These are phyloP conservation scores for Ichthyophthirius multifiliis DNA, from an alignment of 169 alveolate genomes.

Conservation along the genomic window DNA sequence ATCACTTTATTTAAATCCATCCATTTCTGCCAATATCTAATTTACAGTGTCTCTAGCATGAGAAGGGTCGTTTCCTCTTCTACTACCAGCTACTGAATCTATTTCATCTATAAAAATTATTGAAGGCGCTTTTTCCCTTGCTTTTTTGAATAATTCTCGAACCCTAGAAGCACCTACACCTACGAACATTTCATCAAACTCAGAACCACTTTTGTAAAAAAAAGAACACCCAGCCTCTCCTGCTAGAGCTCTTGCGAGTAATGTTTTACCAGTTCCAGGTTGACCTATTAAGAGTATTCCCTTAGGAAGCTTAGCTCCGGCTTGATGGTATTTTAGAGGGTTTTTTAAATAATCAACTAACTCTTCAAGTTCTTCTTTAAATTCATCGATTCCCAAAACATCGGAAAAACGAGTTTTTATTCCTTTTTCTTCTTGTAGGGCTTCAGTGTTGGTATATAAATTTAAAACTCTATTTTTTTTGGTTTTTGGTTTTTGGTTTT, in stretches of 20 bases:
- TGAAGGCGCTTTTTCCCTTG: constrained; percentile 75
- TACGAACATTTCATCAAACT: constrained; percentile 73
- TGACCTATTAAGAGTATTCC: constrained; percentile 73
- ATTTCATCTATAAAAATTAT: constrained; percentile 84
- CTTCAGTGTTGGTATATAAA: too few relatives aligned
- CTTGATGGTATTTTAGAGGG: constrained; percentile 67
- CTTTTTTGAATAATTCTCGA: constrained; percentile 74
- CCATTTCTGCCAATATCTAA: constrained; percentile 74
- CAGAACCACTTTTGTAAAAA: constrained; percentile 63
- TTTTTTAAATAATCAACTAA: constrained; percentile 79
- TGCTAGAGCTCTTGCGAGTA: constrained; percentile 74
- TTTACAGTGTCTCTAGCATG: constrained; percentile 72
- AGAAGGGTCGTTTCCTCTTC: constrained; percentile 61
- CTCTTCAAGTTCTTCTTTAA: constrained; percentile 80
- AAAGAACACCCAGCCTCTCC: constrained; percentile 69
- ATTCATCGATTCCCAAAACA: constrained; percentile 69
- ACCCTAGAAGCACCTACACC: constrained; percentile 80
- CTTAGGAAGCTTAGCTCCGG: constrained; percentile 74
- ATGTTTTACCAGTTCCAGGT: constrained; percentile 81
- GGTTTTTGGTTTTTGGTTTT: background rate
- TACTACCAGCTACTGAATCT: constrained; percentile 76
- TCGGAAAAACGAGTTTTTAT: constrained; percentile 37
- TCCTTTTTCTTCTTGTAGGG: constrained; percentile 46
- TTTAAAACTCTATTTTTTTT: too few relatives aligned
- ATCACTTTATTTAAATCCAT: constrained; percentile 87